phyloP scores from a whole-genome alignment of 306 rosid genomes.

The Datisca glomerata region DNA sequence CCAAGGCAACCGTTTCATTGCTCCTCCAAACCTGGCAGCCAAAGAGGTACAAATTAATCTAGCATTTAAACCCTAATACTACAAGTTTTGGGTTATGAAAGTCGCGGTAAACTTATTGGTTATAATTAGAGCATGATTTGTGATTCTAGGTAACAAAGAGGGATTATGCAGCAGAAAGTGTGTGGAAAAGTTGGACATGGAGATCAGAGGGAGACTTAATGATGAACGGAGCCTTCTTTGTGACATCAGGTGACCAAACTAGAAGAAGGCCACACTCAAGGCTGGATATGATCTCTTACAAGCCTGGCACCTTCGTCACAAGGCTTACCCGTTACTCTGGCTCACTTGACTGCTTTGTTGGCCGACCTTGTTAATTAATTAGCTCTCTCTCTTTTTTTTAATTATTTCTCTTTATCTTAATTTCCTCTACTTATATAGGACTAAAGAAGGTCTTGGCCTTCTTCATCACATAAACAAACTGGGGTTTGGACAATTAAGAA shows the following conservation, averaged over 20 bases:
- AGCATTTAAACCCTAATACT: not conserved
- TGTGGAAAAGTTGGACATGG: conserved; percentile 61
- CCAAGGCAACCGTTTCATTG: conserved; percentile 70
- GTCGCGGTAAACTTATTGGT: not conserved
- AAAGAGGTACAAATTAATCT: conserved; percentile 43
- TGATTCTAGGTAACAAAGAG: conserved; percentile 47
- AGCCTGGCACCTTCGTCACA: conserved; percentile 34
- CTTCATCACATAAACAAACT: too few species aligned
- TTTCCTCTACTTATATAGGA: too few species aligned
- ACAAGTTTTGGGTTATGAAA: not conserved
- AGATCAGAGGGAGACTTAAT: conserved; percentile 58
- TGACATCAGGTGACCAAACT: conserved; percentile 27
- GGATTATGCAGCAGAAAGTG: conserved; percentile 22
- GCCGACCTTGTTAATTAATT: conserved; percentile 42
- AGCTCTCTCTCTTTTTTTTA: too few species aligned
- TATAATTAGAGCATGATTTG: not conserved
- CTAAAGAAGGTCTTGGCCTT: too few species aligned
- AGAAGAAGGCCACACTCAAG: conserved; percentile 16
- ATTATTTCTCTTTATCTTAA: too few species aligned
- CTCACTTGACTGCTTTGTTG: conserved; percentile 21
- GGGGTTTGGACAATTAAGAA: too few species aligned
- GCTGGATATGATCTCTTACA: conserved; percentile 35
- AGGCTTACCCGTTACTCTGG: conserved; percentile 47
- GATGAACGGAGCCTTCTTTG: conserved; percentile 61
- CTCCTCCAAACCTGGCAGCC: conserved; percentile 12